Base-by-base conservation (phyloP, 2,329 filamentous ascomycete genomes). In the Immersiporthe knoxdaviesiana region DNA sequence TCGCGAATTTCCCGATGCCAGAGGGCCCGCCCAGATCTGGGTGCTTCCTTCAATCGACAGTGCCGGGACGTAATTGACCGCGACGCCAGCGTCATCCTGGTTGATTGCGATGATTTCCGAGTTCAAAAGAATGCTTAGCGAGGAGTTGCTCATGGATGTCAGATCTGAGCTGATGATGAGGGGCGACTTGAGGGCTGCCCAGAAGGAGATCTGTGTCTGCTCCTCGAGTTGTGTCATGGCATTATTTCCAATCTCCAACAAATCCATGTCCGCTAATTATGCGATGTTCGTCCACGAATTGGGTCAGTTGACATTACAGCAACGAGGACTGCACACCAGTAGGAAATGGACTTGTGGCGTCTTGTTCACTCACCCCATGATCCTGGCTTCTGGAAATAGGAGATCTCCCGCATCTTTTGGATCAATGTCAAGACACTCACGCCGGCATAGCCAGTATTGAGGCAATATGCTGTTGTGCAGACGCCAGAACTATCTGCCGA, bases 181-280 rank as follows among this genome's bases (percentile, higher is more conserved):
- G 12, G 67, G 67, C 12, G 61, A 65, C 2, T 54, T 47, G 8
- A 68, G 50, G 61, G 64, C 64, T 14, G 50, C 32, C 67, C 63
- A 68, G 27, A 68, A 35, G 35, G 37, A 50, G 21, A 68, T 66
- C 7, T 68, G 67, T 12, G 67, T 59, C 3, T 62, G 62, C 14
- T 68, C 65, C 24, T 68, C 67, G 30, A 68, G 54, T 11, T 37
- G 60, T n/a, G 39, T 41, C 18, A 62, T 47, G 32, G 56, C 68
- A 27, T 69, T 58, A 10, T 63, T 64, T 7, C 68, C 58, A 18
- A 69, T 58, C 0, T 66, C 61, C 2, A 69, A 63, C 44, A 69
- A 56, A 41, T 69, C 68, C 21, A 79, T 69, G 60, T 83, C 81
- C 56, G 85, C 70, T 7, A 81, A 10, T 39, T 39, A 39, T 39